A percentile compares a stretch with the other conserved stretches of the same genome.
Conservation (phyloP, 208 protist species). For the Acanthamoeba sp. region DNA sequence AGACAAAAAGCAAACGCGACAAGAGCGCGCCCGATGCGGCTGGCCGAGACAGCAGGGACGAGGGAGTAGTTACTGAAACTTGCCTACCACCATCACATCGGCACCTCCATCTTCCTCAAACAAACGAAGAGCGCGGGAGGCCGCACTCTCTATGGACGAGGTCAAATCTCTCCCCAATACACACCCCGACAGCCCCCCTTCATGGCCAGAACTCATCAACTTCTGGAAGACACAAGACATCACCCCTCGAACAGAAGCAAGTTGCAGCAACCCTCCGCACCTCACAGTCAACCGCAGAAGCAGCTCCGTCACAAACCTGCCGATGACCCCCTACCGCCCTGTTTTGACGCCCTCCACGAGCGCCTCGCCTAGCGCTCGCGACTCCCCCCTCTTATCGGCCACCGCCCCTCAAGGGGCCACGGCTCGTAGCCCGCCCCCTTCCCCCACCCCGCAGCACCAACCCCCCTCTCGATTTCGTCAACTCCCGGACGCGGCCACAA, state of each 20-base stretch:
- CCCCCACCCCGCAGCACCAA: background rate
- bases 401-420: background rate
- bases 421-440: background rate
- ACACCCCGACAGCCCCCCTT: background rate
- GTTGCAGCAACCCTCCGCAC: background rate
- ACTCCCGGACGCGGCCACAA: no score
- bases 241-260: background rate
- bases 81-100: background rate
- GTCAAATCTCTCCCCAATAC: background rate
- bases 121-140: background rate
- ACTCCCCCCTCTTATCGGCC: background rate
- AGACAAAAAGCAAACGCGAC: background rate
- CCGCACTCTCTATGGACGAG: background rate
- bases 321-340: background rate
- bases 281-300: background rate
- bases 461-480: no score
- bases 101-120: no score
- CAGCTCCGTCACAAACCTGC: background rate
- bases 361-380: background rate
- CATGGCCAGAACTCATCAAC: constrained; percentile 26
- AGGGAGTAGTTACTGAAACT: background rate
- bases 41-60: background rate
- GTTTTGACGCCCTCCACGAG: background rate
- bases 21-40: background rate
- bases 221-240: constrained; percentile 17